Evolutionary conservation across 768 basidiomycete genomes (phyloP), one percentile per base, ranked within the genome.

Genomic region (Boletellus sp.): DNA sequence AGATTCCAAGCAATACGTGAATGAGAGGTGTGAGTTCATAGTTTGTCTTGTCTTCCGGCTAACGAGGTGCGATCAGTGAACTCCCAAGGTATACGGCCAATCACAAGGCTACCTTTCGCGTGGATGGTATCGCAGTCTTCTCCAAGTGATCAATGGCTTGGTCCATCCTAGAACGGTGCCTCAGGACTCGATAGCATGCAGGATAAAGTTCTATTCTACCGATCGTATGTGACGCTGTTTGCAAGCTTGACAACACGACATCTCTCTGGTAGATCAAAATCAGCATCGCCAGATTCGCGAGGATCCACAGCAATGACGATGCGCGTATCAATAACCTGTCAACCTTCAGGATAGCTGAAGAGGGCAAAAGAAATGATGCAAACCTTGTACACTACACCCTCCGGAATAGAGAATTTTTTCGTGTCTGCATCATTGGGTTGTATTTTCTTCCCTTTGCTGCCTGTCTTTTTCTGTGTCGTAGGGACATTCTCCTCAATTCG

Each of bases 371-470:
- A 26, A 16, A 23, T 26, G 12, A 36, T 0, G 45, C 66, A 11
- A 42, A 84, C 90, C 71, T 89, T 88, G 69, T 92, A 95, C 2
- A 96, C 84, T 2, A 96, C 90, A 1, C 93, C 94, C 62, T 94
- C 89, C 2, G 75, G 64, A 1, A 71, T 73, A 55, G 53, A 62
- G 53, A 52, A 41, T 50, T 56, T 69, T 56, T 77, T 80, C 4
- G 64, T 46, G 33, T 75, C 77, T 11, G 60, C 61, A 28, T 64
- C 65, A 10, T 70, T 55, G 24, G 65, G 39, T 19, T 53, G 59
- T 22, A 57, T 50, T 45, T 76, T 67, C 59, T 80, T 83, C n/a
- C 73, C 71, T 13, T 63, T 62, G 56, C 78, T 84, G 47, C 75
- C 71, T 2, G 65, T 34, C 53, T 73, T 78, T 54, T 67, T 77